Evolutionary conservation across 208 protist species (phyloP), one percentile per base, ranked within the genome.

Genomic region (Phytomonas serpens): DNA sequence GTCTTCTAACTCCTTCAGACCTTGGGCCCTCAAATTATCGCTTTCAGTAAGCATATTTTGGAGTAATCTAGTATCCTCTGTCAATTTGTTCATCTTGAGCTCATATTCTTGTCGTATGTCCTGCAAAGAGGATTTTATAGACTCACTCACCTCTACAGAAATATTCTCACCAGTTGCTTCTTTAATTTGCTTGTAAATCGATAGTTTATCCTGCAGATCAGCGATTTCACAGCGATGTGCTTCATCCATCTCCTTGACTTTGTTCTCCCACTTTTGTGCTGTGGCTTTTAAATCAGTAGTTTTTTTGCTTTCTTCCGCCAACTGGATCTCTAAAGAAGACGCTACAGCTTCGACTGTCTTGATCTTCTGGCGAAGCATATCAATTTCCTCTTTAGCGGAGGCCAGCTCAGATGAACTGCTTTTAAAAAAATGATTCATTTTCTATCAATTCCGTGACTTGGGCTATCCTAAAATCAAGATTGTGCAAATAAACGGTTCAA

Each of bases 351-450:
- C 77, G 71, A 94, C 72, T 13, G 89, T 87, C 27, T 79, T 74
- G 29, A 88, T 61, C 67, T 90, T 92, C 57, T 89, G 80, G 30
- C 71, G 78, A 36, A 89, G 72, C 62, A 90, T 38, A 31, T 87
- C 83, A 6, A 85, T 64, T 68, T 94, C 83, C 52, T 90, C 89
- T 33, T 73, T 67, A 2, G 77, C 80, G 2, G 76, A 66, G 32
- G 68, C 31, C 3, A 72, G 65, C 42, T 78, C 77, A 19, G 65
- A 67, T 2, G 75, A 69, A 19, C 29, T 14, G 23, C 64, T 74
- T 36, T 78, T 77, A 33, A 92, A 89, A 65, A 87, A 81, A 40
- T 75, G 71, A n/a, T 87, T 79, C 84, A 92, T 87, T 57, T 47
- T 13, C 0, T 4, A 67, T 5, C n/a, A 67, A 7, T 57, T 4